Evolutionary conservation across 1,139 yeast species (phyloP).

Genomic region (Kazachstania sp.): DNA sequence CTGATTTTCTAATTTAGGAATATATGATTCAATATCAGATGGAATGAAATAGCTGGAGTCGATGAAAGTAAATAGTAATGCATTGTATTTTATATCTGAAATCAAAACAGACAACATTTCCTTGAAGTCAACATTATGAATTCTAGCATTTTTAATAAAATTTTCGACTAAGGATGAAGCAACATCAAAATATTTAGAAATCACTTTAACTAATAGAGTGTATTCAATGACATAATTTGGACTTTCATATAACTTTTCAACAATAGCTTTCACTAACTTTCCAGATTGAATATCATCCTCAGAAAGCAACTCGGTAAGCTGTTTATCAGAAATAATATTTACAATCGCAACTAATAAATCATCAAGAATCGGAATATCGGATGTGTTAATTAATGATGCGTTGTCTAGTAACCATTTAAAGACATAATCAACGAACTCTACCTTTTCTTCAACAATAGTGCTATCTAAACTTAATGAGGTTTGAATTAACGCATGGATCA

Average conservation of each 20-base stretch:
- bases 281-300: neutral
- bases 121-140: conserved; percentile 1
- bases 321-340: neutral
- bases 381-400: neutral
- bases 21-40: conserved; percentile 2
- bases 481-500: neutral
- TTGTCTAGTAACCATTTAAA: conserved; percentile 9
- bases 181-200: neutral
- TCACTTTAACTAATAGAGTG: neutral
- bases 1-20: neutral
- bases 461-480: neutral
- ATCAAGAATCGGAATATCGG: neutral
- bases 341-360: neutral
- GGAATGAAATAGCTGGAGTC: conserved; percentile 5
- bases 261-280: neutral
- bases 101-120: conserved; percentile 1
- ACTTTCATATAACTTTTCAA: neutral
- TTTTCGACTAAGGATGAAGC: neutral
- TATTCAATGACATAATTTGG: neutral
- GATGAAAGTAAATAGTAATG: conserved; percentile 6
- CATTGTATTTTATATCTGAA: neutral
- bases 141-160: conserved; percentile 2
- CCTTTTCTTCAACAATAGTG: neutral
- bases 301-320: neutral
- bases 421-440: conserved; percentile 8